These are phyloP conservation scores for Tuctoria greenei DNA, from an alignment of 176 grass and related monocot genomes.

Conservation along the genomic window DNA sequence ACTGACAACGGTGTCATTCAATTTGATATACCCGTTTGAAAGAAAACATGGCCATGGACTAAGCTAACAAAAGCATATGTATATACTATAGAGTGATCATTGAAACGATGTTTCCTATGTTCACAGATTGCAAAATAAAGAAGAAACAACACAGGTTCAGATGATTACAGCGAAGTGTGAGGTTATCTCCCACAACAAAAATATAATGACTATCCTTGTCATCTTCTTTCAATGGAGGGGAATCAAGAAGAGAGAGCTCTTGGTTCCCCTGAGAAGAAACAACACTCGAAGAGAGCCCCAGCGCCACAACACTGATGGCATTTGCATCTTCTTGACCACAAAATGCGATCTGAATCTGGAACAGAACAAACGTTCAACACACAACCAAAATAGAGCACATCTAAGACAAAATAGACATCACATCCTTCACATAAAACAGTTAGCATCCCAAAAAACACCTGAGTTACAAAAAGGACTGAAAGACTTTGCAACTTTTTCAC, in stretches of 20 bases:
- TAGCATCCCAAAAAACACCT: not conserved
- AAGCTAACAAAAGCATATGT: no score
- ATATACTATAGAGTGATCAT: no score
- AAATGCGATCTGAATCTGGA: conserved; percentile 69
- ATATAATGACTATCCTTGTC: conserved; percentile 93
- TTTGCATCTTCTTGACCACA: conserved; percentile 76
- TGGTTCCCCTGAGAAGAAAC: conserved; percentile 49
- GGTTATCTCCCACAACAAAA: conserved; percentile 91
- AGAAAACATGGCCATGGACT: no score
- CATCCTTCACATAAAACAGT: not conserved
- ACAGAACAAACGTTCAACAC: not conserved
- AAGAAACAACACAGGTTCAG: not conserved
- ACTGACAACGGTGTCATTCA: no score
- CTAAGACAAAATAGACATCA: not conserved
- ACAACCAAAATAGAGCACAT: not conserved
- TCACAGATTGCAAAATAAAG: no score
- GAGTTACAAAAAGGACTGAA: no score
- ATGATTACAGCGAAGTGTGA: conserved; percentile 86
- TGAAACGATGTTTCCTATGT: no score
- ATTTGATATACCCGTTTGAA: no score
- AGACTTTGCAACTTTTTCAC: not conserved
- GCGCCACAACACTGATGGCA: conserved; percentile 44
- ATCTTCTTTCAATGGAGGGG: conserved; percentile 81
- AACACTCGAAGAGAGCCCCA: conserved; percentile 39
- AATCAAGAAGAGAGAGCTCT: conserved; percentile 40